Percentiles rank a stretch among this genome's conserved stretches.
Conservation (phyloP, 352 stramenopile genomes). For the Globisporangium viniferum region DNA sequence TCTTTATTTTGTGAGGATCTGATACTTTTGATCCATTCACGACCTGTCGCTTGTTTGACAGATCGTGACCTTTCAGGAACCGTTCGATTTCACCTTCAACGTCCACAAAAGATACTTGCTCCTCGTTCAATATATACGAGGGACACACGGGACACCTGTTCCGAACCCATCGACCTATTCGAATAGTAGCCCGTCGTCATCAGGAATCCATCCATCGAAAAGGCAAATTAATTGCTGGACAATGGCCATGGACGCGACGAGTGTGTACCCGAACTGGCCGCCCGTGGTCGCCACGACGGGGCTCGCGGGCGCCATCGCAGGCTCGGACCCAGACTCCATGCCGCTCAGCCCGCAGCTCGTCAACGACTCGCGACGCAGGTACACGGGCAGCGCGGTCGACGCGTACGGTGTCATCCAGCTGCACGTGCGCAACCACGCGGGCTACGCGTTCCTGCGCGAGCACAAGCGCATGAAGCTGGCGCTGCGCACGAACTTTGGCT, state of each 20-base stretch:
- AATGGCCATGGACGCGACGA: conserved; percentile 50
- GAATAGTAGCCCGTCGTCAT: neutral
- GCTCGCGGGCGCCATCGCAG: conserved; percentile 45
- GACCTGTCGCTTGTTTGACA: neutral
- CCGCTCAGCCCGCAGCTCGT: conserved; percentile 42
- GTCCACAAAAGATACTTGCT: neutral
- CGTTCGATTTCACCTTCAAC: neutral
- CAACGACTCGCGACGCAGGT: conserved; percentile 47
- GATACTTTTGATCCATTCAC: neutral
- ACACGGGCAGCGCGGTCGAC: conserved; percentile 39
- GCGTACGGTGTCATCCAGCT: conserved; percentile 42
- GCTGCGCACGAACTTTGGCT: neutral
- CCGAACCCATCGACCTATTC: neutral
- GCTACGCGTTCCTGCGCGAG: conserved; percentile 51
- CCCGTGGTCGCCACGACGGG: conserved; percentile 47
- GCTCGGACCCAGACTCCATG: conserved; percentile 41
- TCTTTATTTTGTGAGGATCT: neutral
- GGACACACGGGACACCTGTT: neutral
- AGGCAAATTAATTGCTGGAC: conserved; percentile 1
- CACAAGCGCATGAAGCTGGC: conserved; percentile 37
- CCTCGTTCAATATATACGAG: neutral
- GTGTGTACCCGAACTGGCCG: conserved; percentile 51
- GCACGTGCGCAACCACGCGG: conserved; percentile 50
- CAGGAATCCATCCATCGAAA: neutral
- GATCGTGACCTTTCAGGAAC: neutral